phyloP scores from a whole-genome alignment of 768 basidiomycete species.

The Erythrobasidium yunnanense region DNA sequence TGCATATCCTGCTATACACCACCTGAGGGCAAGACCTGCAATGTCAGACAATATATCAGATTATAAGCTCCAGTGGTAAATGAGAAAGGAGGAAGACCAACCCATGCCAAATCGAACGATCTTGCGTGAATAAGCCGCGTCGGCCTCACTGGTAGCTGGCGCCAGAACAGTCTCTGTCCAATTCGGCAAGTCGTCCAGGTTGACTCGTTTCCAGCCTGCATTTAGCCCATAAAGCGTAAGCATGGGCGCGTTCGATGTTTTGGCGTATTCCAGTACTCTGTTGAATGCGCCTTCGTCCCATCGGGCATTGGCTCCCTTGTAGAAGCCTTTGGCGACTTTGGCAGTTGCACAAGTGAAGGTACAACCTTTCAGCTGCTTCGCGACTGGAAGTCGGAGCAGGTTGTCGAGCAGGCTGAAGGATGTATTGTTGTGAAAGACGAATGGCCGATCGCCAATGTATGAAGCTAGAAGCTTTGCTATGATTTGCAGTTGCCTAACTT shows the following conservation, averaged over 20 bases:
- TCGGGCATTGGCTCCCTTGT: background rate
- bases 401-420: background rate
- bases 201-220: background rate
- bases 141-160: background rate
- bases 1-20: no score
- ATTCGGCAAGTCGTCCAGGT: background rate
- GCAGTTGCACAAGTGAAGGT: background rate
- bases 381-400: background rate
- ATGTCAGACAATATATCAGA: no score
- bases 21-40: no score
- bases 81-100: no score
- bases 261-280: background rate
- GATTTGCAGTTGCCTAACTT: background rate
- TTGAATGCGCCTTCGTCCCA: background rate
- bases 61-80: no score
- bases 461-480: background rate
- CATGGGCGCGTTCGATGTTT: background rate
- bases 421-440: background rate
- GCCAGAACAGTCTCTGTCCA: background rate
- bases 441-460: background rate
- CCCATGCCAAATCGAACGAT: background rate
- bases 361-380: background rate
- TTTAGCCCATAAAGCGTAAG: background rate
- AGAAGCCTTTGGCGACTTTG: background rate
- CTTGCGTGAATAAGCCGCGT: background rate